Evolutionary conservation across 23 red algal species (phyloP).

Genomic region (Gracilaria vermiculophylla): DNA sequence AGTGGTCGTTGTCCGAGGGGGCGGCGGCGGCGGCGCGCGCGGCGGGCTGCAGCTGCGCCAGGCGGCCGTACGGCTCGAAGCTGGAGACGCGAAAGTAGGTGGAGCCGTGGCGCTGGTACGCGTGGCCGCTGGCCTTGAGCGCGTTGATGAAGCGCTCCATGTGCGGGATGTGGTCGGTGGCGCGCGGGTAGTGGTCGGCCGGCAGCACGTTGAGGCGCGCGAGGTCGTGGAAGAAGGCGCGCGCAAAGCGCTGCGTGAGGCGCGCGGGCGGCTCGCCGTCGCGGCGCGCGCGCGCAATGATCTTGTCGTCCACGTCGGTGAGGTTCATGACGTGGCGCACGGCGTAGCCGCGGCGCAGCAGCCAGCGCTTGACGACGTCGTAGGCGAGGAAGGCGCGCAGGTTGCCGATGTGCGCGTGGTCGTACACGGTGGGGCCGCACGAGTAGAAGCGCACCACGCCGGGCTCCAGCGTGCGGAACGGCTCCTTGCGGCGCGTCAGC

Average conservation of each 20-base stretch:
- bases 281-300: slow-evolving; percentile 62
- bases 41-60: slow-evolving; percentile 52
- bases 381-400: slow-evolving; percentile 97
- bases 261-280: slow-evolving; percentile 20
- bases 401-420: slow-evolving; percentile 97
- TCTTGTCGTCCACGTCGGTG: slow-evolving; percentile 99
- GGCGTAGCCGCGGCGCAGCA: slow-evolving; percentile 60
- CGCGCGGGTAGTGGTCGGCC: slow-evolving; percentile 87
- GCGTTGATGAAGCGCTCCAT: slow-evolving; percentile 73
- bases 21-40: not conserved
- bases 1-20: slow-evolving; percentile 45
- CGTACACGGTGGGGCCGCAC: slow-evolving; percentile 98
- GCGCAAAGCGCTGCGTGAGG: slow-evolving; percentile 67
- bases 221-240: slow-evolving; percentile 86
- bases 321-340: slow-evolving; percentile 96
- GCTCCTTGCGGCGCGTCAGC: slow-evolving; percentile 69
- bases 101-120: slow-evolving; percentile 82
- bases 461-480: slow-evolving; percentile 61
- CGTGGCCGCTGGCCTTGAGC: slow-evolving; percentile 46
- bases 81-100: slow-evolving; percentile 83
- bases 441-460: slow-evolving; percentile 88
- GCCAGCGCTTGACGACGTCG: slow-evolving; percentile 92
- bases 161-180: slow-evolving; percentile 87
- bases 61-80: slow-evolving; percentile 82
- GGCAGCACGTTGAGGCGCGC: slow-evolving; percentile 92